These are phyloP conservation scores for Citrus unshiu DNA, from an alignment of 345 rosid species.

Conservation along the genomic window DNA sequence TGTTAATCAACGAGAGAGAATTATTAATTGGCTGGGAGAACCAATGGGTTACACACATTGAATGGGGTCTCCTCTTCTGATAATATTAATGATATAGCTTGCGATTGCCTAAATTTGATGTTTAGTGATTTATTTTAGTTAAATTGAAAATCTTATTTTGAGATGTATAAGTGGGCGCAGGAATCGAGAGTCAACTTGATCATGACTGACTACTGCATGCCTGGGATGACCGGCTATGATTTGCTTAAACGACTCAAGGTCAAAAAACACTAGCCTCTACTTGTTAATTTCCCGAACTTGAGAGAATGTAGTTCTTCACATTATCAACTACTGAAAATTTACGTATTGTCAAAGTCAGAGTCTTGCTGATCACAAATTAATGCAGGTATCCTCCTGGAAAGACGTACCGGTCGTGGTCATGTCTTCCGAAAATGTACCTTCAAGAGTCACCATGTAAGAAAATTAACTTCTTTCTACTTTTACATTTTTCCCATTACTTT, in stretches of 20 bases:
- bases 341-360: too few relatives aligned
- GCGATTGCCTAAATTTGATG: too few relatives aligned
- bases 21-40: too few relatives aligned
- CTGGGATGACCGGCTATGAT: constrained; percentile 88
- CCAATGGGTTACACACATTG: too few relatives aligned
- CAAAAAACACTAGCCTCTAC: neutral
- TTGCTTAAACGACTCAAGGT: constrained; percentile 79
- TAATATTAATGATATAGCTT: too few relatives aligned
- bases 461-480: too few relatives aligned
- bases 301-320: neutral
- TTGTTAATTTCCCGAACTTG: neutral
- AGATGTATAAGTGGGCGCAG: constrained; percentile 13
- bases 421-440: constrained; percentile 89
- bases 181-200: constrained; percentile 69
- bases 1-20: neutral
- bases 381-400: constrained; percentile 61
- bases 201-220: constrained; percentile 88
- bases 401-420: constrained; percentile 79
- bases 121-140: neutral
- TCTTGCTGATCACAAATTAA: neutral
- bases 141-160: neutral
- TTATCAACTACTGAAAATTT: too few relatives aligned
- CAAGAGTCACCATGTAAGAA: constrained; percentile 53
- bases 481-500: neutral
- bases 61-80: too few relatives aligned